Base-by-base conservation (phyloP, 805 yeast species). In the Wickerhamomyces xylosicus region DNA sequence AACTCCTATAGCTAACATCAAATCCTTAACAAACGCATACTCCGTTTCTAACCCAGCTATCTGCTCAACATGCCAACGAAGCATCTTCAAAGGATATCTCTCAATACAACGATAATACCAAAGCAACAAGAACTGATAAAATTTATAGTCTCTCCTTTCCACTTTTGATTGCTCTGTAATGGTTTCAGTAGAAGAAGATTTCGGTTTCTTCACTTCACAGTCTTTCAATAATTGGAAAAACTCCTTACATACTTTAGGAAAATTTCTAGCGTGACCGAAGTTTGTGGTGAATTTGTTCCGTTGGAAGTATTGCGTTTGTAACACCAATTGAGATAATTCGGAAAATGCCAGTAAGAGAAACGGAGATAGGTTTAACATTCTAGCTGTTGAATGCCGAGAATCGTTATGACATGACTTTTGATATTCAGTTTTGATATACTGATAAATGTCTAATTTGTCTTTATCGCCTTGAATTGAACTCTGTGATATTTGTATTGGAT, bases 211-310 rank as follows among this genome's bases (percentile, higher is more conserved):
- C 15, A 22, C 37, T 59, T 40, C 37, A 27, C 42, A 40, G 29
- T 49, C 56, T 5, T 61, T 33, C 15, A 71, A 44, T 15, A 56
- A 47, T 42, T 70, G 74, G 41, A 69, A 71, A 16, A 59, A 56
- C 22, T 69, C 74, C 5, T 71, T 66, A 43, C 72, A 67, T 2
- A 69, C 59, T 35, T 57, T 54, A 16, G 74, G 72, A 48, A 66
- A 71, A 45, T 70, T 71, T 33, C 74, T 53, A 2, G 74, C 71
- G 25, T 54, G 13, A n/a, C 33, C 33, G 6, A 31, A 16, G 8
- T 31, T 10, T 14, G 36, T 57, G n/a, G n/a, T n/a, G 36, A 59
- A 58, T n/a, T 57, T 49, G 21, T 53, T 47, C 8, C 44, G 47
- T 37, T 46, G 42, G 45, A 71, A 71, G 10, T 64, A 54, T 38